Conservation (phyloP, 140 eudicot genomes). For the Anethum foeniculum region DNA sequence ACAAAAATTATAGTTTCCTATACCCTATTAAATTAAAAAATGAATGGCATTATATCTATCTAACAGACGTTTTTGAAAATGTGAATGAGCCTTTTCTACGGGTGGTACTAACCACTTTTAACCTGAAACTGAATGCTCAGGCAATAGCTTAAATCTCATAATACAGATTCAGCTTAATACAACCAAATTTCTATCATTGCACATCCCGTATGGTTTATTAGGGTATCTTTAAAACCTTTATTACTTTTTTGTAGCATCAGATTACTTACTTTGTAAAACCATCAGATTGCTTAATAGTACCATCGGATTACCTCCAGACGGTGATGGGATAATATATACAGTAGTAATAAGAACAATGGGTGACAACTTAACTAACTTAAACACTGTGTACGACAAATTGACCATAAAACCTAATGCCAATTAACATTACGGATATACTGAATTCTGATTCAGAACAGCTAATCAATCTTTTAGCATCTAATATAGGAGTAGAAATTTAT, state of each 20-base stretch:
- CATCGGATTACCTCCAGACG: not conserved
- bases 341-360: not conserved
- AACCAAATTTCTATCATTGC: not conserved
- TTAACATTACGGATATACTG: too few species aligned
- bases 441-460: not conserved
- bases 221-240: not conserved
- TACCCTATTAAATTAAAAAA: not conserved
- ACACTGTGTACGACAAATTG: not conserved
- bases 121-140: not conserved
- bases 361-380: not conserved
- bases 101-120: not conserved
- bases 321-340: not conserved
- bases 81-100: not conserved
- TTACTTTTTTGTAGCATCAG: not conserved
- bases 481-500: not conserved
- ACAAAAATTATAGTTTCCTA: not conserved
- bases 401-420: not conserved
- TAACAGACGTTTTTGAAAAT: not conserved
- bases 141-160: not conserved
- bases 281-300: not conserved
- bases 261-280: not conserved
- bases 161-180: not conserved
- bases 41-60: not conserved
- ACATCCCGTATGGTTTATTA: not conserved
- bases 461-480: not conserved